Conservation (phyloP, 78 protist species). For the Chrysochromulina parva region DNA sequence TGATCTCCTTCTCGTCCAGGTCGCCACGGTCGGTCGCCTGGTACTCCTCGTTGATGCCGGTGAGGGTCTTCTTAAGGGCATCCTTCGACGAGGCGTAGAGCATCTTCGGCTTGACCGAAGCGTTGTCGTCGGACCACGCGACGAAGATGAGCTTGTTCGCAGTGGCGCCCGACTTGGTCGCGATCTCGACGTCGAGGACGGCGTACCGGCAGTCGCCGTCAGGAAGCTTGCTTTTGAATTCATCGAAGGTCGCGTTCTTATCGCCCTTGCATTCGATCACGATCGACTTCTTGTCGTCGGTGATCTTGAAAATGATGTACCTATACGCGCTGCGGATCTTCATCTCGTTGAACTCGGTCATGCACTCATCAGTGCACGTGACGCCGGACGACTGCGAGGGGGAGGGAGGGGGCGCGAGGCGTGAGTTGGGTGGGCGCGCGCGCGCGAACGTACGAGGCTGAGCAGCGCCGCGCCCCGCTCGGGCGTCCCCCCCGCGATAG, state of each 20-base stretch:
- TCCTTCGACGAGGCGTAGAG: conserved; percentile 88
- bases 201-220: conserved; percentile 73
- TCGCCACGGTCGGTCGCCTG: conserved; percentile 89
- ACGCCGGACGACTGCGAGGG: too few species aligned
- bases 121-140: conserved; percentile 77
- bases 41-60: conserved; percentile 80
- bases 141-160: conserved; percentile 70
- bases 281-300: conserved; percentile 49
- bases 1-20: conserved; percentile 55
- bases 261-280: conserved; percentile 28
- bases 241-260: conserved; percentile 48
- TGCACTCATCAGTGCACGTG: too few species aligned
- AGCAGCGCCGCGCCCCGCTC: too few species aligned
- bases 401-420: too few species aligned
- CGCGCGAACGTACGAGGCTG: too few species aligned
- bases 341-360: neutral
- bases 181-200: conserved; percentile 61
- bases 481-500: too few species aligned
- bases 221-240: conserved; percentile 62
- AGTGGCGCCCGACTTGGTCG: conserved; percentile 52
- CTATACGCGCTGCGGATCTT: neutral
- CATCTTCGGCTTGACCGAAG: conserved; percentile 84
- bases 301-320: conserved; percentile 54
- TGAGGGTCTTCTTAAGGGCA: conserved; percentile 74
- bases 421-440: too few species aligned